These are phyloP conservation scores for Kodamaea sagamina DNA, from an alignment of 805 yeast genomes.

Conservation along the genomic window DNA sequence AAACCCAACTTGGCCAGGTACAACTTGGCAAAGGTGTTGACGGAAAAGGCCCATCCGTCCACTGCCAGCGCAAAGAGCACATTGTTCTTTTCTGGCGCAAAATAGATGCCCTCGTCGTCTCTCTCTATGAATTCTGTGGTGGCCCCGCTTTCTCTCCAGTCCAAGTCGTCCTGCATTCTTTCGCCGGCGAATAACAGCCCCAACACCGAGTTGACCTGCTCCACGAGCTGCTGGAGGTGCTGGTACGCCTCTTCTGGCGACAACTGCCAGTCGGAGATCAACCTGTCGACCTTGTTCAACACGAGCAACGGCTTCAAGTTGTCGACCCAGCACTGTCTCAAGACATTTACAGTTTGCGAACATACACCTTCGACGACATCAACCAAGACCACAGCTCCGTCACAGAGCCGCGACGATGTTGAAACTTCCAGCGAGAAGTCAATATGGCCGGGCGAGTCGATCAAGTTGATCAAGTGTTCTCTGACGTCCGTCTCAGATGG, in stretches of 20 bases:
- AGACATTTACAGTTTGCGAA: slow-evolving; percentile 92
- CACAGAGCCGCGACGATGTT: slow-evolving; percentile 93
- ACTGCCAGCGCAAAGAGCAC: slow-evolving; percentile 88
- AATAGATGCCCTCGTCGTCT: slow-evolving; percentile 80
- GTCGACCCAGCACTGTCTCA: slow-evolving; percentile 95
- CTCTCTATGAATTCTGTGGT: slow-evolving; percentile 62
- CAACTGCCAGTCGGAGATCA: slow-evolving; percentile 78
- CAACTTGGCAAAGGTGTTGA: slow-evolving; percentile 84
- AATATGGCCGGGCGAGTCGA: slow-evolving; percentile 99
- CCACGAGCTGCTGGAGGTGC: slow-evolving; percentile 77
- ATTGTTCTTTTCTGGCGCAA: slow-evolving; percentile 83
- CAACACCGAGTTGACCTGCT: slow-evolving; percentile 91
- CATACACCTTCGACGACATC: slow-evolving; percentile 99
- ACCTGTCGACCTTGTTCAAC: slow-evolving; percentile 86
- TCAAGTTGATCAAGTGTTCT: slow-evolving; percentile 85
- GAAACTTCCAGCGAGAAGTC: slow-evolving; percentile 97
- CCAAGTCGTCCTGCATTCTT: slow-evolving; percentile 82
- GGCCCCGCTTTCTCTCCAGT: slow-evolving; percentile 69
- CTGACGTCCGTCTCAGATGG: slow-evolving; percentile 42
- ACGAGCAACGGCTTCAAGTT: slow-evolving; percentile 85
- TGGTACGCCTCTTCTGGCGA: slow-evolving; percentile 82
- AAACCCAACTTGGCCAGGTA: slow-evolving; percentile 85
- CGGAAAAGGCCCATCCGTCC: slow-evolving; percentile 97
- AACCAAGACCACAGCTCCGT: slow-evolving; percentile 92
- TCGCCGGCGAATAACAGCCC: slow-evolving; percentile 94